Base-by-base conservation (phyloP, 2,329 filamentous ascomycete species). In the Coniella vitis region DNA sequence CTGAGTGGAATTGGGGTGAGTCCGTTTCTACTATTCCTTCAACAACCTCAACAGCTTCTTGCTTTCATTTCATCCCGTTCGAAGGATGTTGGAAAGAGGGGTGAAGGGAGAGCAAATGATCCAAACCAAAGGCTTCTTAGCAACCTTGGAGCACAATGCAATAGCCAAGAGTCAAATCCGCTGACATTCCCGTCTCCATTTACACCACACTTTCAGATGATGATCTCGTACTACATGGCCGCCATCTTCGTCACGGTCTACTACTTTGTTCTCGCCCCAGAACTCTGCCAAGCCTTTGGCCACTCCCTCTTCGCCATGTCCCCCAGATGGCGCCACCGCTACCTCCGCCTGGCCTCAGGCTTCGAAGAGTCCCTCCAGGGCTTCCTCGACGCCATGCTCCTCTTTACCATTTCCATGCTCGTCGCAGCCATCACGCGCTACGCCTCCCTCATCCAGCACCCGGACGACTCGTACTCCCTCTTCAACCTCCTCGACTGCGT, bases 351-450 rank as follows among this genome's bases (percentile, higher is more conserved):
- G 16, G 31, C 42, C 7, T 17, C 42, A 7, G 48, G 36, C 14
- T 38, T 40, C 34, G 41, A 42, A 29, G 37, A 47, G 39, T 37
- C n/a, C 10, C 1, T 46, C 19, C 35, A 32, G 36, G 21, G 38
- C 16, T 21, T 21, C 17, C 38, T 34, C 2, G 12, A 40, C 16
- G 49, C 49, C 19, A 47, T 39, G 31, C 46, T 54, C 9, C 49
- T 54, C 41, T 54, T 54, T 21, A 32, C 52, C 17, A 52, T 54
- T 29, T 51, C 49, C 8, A 51, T 54, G 42, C 46, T 49, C 4
- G 34, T 54, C 5, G 52, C 52, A 9, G 50, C 49, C 29, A 38
- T 51, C 22, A 51, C 40, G 8, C 49, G 52, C 35, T 48, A 51
- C 34, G 49, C 22, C 22, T 31, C 35, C 16, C n/a, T 45, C 3